Percentiles rank a stretch among this genome's conserved stretches.
Conservation (phyloP, 176 grass and related monocot genomes). For the Phoenix dactylifera region DNA sequence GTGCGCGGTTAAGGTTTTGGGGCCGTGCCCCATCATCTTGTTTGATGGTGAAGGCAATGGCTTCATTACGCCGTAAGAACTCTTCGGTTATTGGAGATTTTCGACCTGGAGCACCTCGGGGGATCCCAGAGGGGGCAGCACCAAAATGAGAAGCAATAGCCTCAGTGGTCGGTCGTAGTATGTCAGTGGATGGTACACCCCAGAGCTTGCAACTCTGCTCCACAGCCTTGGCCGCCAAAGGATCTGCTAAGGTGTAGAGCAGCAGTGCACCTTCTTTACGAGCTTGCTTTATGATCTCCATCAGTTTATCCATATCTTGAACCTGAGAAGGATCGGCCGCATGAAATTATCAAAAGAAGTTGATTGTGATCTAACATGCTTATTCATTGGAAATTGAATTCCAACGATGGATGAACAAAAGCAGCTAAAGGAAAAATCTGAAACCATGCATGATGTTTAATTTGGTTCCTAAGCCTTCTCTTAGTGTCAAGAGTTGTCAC, state of each 20-base stretch:
- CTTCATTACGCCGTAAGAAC: conserved; percentile 78
- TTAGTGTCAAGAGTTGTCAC: no score
- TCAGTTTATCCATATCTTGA: conserved; percentile 46
- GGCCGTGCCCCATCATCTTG: conserved; percentile 93
- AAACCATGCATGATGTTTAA: no score
- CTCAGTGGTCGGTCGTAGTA: conserved; percentile 77
- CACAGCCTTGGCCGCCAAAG: conserved; percentile 52
- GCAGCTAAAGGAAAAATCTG: no score
- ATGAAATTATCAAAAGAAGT: conserved; percentile 13
- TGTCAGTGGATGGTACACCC: conserved; percentile 54
- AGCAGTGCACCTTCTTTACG: conserved; percentile 73
- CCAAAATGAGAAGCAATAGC: conserved; percentile 85
- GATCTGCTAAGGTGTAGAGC: conserved; percentile 85
- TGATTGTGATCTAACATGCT: neutral
- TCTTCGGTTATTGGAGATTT: conserved; percentile 50
- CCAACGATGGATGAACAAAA: no score
- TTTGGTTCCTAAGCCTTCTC: no score
- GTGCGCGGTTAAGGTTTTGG: conserved; percentile 50
- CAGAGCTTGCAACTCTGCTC: conserved; percentile 72
- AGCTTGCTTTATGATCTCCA: conserved; percentile 94
- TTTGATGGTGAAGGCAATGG: conserved; percentile 95
- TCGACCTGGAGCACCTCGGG: conserved; percentile 60
- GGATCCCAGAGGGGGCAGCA: conserved; percentile 83
- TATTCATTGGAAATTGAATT: no score
- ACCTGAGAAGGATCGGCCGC: conserved; percentile 35